Conservation (phyloP, 768 basidiomycete species). For the Amanita pseudoporphyria region DNA sequence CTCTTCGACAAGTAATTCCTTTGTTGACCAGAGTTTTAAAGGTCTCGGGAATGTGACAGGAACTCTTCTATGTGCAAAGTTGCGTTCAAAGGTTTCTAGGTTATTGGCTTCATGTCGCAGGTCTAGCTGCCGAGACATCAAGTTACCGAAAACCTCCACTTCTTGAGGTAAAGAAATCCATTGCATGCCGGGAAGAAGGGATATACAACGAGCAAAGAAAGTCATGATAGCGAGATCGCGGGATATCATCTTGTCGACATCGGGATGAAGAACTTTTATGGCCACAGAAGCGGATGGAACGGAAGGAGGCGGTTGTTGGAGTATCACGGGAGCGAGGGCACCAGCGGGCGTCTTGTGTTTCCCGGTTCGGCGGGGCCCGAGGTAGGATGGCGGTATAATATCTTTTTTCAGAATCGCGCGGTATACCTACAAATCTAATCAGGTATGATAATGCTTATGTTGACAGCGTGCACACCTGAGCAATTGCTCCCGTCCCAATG, state of each 20-base stretch:
- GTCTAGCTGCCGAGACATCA: slow-evolving; percentile 96
- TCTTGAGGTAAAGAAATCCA: slow-evolving; percentile 97
- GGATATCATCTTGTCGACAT: slow-evolving; percentile 68
- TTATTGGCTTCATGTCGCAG: slow-evolving; percentile 87
- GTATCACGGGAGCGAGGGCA: slow-evolving; percentile 40
- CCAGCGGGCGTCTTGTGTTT: slow-evolving; percentile 34
- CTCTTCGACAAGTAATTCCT: slow-evolving; percentile 84
- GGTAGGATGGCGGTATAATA: slow-evolving; percentile 78
- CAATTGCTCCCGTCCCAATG: slow-evolving; percentile 98
- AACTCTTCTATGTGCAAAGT: slow-evolving; percentile 72
- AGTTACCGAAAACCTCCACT: slow-evolving; percentile 85
- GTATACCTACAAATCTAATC: slow-evolving; percentile 53
- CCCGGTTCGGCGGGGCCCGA: slow-evolving; percentile 55
- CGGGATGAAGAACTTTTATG: slow-evolving; percentile 92
- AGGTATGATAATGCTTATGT: not conserved
- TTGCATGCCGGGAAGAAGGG: slow-evolving; percentile 83
- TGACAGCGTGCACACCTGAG: slow-evolving; percentile 45
- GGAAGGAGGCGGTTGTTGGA: slow-evolving; percentile 56
- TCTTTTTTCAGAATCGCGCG: slow-evolving; percentile 77
- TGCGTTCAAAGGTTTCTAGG: slow-evolving; percentile 71
- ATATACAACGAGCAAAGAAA: slow-evolving; percentile 76
- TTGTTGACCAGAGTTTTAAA: slow-evolving; percentile 68
- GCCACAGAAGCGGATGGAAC: slow-evolving; percentile 85
- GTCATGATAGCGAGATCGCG: slow-evolving; percentile 94
- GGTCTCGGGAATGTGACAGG: slow-evolving; percentile 89